Conservation (phyloP, 495 filamentous ascomycete genomes). For the Aspergillus indologenus region DNA sequence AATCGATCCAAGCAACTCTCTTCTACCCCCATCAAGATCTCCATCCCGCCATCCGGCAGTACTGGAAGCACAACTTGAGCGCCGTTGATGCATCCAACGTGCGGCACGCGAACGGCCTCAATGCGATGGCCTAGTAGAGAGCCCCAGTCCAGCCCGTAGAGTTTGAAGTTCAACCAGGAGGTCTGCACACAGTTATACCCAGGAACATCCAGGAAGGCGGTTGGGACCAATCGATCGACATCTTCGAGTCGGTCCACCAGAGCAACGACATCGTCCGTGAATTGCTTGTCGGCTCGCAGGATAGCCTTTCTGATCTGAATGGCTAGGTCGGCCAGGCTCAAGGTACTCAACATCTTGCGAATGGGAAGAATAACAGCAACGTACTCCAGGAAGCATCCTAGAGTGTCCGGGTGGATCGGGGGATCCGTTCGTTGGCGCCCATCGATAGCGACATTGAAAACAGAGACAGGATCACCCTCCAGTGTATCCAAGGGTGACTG, state of each 20-base stretch:
- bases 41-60: constrained; percentile 34
- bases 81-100: constrained; percentile 34
- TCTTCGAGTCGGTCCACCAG: constrained; percentile 23
- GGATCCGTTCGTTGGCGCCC: constrained; percentile 30
- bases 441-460: constrained; percentile 35
- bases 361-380: constrained; percentile 18
- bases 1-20: constrained; percentile 23
- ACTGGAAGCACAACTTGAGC: constrained; percentile 32
- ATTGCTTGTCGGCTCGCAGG: constrained; percentile 23
- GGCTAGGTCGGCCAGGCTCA: constrained; percentile 28
- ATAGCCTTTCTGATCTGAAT: constrained; percentile 30
- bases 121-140: constrained; percentile 29
- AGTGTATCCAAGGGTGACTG: constrained; percentile 29
- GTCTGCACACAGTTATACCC: constrained; percentile 32
- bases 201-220: constrained; percentile 33
- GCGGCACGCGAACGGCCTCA: constrained; percentile 30
- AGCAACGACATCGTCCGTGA: constrained; percentile 25
- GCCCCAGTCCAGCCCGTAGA: constrained; percentile 36
- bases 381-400: constrained; percentile 35
- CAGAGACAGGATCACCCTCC: constrained; percentile 27
- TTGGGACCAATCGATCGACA: constrained; percentile 28
- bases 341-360: constrained; percentile 15
- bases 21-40: constrained; percentile 35
- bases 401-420: constrained; percentile 26
- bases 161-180: constrained; percentile 30